phyloP scores from a whole-genome alignment of 805 yeast genomes.

The Yamadazyma paraphyllophila region DNA sequence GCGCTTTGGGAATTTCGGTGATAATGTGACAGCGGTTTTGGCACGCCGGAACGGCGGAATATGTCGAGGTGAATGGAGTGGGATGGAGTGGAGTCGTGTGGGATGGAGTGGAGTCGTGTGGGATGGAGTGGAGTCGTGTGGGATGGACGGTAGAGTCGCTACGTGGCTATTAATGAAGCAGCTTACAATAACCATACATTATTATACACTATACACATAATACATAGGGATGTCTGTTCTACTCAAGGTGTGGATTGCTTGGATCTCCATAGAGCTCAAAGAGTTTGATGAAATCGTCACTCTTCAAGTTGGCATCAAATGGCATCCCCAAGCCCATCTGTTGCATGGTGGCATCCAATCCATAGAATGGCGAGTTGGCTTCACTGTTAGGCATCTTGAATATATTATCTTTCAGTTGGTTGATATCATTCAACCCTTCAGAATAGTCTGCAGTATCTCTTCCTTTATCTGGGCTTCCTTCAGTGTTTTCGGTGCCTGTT shows the following conservation, averaged over 20 bases:
- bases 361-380: not conserved
- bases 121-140: too few species aligned
- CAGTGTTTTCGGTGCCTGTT: not conserved
- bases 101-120: too few species aligned
- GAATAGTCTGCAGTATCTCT: not conserved
- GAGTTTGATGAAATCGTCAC: conserved; percentile 34
- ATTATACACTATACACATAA: conserved; percentile 1
- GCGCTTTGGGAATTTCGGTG: conserved; percentile 4
- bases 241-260: conserved; percentile 16
- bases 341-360: not conserved
- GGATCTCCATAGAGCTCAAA: conserved; percentile 36
- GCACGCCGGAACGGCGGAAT: too few species aligned
- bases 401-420: not conserved
- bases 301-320: conserved; percentile 17
- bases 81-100: too few species aligned
- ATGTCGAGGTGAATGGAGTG: too few species aligned
- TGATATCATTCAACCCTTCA: not conserved
- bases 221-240: too few species aligned
- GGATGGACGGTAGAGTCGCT: too few species aligned
- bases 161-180: too few species aligned
- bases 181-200: not conserved
- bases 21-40: not conserved
- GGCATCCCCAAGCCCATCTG: conserved; percentile 3
- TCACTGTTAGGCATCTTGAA: not conserved
- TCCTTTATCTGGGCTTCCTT: not conserved